phyloP scores from a whole-genome alignment of 352 stramenopile species.

The Globisporangium parvum region DNA sequence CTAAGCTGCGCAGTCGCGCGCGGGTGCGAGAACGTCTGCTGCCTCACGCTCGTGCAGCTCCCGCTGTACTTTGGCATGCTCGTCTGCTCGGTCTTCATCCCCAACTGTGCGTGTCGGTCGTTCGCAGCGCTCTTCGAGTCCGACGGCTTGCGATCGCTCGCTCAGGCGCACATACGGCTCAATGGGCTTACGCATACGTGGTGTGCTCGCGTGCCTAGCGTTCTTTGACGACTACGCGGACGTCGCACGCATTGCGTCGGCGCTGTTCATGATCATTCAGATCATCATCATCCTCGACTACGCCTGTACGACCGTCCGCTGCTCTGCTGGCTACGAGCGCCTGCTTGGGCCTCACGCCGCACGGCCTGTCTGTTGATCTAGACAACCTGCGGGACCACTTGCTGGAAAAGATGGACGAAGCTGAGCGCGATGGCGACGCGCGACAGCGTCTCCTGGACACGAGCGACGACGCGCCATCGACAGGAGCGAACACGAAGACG shows the following conservation, averaged over 20 bases:
- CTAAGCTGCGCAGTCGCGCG: constrained; percentile 45
- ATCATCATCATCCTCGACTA: constrained; percentile 81
- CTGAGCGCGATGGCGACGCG: constrained; percentile 45
- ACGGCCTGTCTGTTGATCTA: constrained; percentile 9
- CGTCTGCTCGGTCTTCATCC: constrained; percentile 56
- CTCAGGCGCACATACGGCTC: not conserved
- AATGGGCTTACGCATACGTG: not conserved
- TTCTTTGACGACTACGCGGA: constrained; percentile 68
- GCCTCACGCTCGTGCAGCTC: constrained; percentile 55
- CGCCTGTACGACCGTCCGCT: constrained; percentile 29
- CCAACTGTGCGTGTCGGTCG: constrained; percentile 30
- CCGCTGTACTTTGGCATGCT: constrained; percentile 49
- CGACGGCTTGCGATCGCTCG: not conserved
- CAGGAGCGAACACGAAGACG: constrained; percentile 15
- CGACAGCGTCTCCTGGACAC: constrained; percentile 40
- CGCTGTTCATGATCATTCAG: constrained; percentile 67
- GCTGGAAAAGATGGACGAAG: constrained; percentile 60
- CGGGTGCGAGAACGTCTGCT: constrained; percentile 57
- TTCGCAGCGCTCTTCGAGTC: not conserved
- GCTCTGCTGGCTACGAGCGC: not conserved
- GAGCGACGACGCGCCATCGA: constrained; percentile 16
- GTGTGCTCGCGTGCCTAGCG: constrained; percentile 15
- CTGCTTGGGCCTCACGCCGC: not conserved
- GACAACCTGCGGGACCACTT: constrained; percentile 65
- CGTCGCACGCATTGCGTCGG: constrained; percentile 50